phyloP scores from a whole-genome alignment of 129 eudicot species.

The Flaveria linearis region DNA sequence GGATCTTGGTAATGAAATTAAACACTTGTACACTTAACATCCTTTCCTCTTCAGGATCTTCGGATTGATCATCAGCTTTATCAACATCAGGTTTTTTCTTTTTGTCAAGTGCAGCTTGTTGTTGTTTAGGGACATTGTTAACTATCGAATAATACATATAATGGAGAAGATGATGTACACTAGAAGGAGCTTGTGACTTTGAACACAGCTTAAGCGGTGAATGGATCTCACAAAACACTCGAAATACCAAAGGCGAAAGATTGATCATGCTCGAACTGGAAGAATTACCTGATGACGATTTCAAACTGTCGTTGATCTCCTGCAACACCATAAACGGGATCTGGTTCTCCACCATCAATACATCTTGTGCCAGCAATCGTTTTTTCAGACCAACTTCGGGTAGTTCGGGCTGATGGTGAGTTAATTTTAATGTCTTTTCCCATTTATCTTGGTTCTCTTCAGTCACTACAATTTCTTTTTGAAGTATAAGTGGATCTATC shows the following conservation, averaged over 20 bases:
- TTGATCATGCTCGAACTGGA: too few species aligned
- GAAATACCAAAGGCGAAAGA: background rate
- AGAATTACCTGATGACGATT: background rate
- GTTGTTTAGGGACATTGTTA: background rate
- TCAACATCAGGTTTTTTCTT: background rate
- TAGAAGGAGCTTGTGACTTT: slow-evolving; percentile 10
- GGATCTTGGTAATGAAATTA: background rate
- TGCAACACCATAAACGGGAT: slow-evolving; percentile 35
- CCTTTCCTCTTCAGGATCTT: background rate
- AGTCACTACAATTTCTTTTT: background rate
- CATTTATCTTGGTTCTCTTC: background rate
- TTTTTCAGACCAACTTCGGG: background rate
- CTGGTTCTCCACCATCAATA: slow-evolving; percentile 46
- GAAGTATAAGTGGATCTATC: background rate
- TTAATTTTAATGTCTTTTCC: background rate
- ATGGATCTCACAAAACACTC: slow-evolving; percentile 8
- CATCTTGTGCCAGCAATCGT: slow-evolving; percentile 24
- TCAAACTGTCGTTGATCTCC: slow-evolving; percentile 17
- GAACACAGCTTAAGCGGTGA: slow-evolving; percentile 25
- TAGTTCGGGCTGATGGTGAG: background rate
- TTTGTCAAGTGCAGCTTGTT: background rate
- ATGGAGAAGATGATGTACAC: slow-evolving; percentile 25
- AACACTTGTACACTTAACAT: background rate
- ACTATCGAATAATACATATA: slow-evolving; percentile 24
- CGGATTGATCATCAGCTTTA: too few species aligned